These are phyloP conservation scores for Cladosporium sp. DNA, from an alignment of 2,329 filamentous ascomycete genomes.

Conservation along the genomic window DNA sequence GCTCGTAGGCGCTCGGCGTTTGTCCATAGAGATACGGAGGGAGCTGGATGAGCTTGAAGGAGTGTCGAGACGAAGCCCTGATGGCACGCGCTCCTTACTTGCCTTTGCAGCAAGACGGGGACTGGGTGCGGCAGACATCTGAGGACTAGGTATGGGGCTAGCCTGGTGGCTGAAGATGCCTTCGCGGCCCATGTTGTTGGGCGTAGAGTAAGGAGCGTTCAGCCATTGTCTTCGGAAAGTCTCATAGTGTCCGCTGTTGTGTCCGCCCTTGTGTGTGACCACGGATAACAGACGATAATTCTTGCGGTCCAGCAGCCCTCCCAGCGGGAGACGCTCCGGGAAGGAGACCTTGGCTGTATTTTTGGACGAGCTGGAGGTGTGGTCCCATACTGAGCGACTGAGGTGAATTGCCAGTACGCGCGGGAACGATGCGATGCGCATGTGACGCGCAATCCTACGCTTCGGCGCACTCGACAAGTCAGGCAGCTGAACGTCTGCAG, in stretches of 20 bases:
- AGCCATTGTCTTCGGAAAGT: constrained; percentile 85
- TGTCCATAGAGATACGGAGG: constrained; percentile 11
- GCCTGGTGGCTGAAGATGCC: constrained; percentile 64
- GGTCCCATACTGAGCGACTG: constrained; percentile 86
- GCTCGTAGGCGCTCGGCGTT: constrained; percentile 12
- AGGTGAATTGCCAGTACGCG: constrained; percentile 89
- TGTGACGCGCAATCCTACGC: constrained; percentile 80
- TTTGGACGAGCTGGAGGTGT: constrained; percentile 69
- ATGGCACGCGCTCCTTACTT: neutral
- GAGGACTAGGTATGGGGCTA: constrained; percentile 39
- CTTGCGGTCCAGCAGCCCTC: constrained; percentile 70
- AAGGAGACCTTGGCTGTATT: constrained; percentile 93
- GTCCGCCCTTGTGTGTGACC: constrained; percentile 91
- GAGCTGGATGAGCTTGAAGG: constrained; percentile 17
- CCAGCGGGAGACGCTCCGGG: constrained; percentile 78
- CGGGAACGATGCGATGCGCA: constrained; percentile 80
- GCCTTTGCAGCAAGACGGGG: constrained; percentile 29
- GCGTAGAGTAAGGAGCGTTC: constrained; percentile 75
- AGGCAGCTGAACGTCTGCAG: constrained; percentile 69
- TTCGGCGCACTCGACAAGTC: constrained; percentile 71
- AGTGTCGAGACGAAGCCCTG: constrained; percentile 5
- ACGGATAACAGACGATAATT: constrained; percentile 81
- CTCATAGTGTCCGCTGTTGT: constrained; percentile 96
- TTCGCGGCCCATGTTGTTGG: constrained; percentile 71
- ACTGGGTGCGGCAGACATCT: constrained; percentile 38